phyloP scores from a whole-genome alignment of 441 rosid genomes.

The Corymbia citriodora region DNA sequence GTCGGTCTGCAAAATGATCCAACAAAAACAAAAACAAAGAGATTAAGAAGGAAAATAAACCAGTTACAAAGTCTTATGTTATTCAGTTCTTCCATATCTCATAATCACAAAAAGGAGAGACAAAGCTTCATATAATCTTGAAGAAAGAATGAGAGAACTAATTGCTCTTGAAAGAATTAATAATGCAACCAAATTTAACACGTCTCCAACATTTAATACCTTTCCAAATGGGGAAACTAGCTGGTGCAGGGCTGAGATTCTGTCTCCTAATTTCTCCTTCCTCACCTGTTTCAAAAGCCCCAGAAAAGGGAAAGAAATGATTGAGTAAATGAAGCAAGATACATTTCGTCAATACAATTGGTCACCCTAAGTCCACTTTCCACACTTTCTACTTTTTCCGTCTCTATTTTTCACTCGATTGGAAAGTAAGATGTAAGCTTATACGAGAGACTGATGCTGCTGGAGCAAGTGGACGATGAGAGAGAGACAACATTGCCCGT shows the following conservation, averaged over 20 bases:
- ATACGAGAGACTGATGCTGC: constrained; percentile 28
- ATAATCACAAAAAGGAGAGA: not conserved
- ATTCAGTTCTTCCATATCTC: not conserved
- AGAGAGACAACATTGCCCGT: constrained; percentile 45
- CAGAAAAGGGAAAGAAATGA: not conserved
- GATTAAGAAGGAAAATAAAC: not conserved
- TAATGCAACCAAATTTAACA: not conserved
- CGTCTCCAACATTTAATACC: constrained; percentile 32
- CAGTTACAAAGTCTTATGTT: not conserved
- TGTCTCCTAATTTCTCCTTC: constrained; percentile 93
- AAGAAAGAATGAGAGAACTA: not conserved
- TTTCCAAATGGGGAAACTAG: constrained; percentile 99
- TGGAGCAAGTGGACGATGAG: constrained; percentile 57
- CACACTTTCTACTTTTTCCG: not conserved
- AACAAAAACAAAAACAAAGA: not conserved
- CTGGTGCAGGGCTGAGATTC: constrained; percentile 95
- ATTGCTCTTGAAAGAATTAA: not conserved
- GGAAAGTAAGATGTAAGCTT: constrained; percentile 15
- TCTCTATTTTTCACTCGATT: constrained; percentile 2
- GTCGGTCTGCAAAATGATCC: constrained; percentile 83
- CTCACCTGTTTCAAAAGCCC: constrained; percentile 48
- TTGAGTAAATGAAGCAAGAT: not conserved
- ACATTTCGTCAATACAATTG: not conserved
- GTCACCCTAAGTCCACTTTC: not conserved
- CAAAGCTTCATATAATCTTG: not conserved